Evolutionary conservation across 2,329 filamentous ascomycete species (phyloP), one percentile per base, ranked within the genome.

Genomic region (Didymella pomorum): DNA sequence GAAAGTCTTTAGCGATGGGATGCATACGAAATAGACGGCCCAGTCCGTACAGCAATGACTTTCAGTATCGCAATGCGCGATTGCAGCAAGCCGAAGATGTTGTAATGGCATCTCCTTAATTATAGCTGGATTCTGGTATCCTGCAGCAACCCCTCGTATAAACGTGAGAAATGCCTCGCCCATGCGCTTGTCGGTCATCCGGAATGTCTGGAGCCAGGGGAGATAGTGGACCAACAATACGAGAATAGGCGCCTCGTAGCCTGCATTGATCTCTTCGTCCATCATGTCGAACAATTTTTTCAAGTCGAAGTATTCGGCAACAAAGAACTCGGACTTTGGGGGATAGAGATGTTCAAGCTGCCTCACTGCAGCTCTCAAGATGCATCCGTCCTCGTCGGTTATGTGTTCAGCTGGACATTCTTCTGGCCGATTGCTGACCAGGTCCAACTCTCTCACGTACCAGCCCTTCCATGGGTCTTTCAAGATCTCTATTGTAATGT

Each of bases 401-500:
- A 35, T 16, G 5, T 63, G 56, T n/a, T 58, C 52, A 18, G 55
- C 52, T 8, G 60, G 41, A 16, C 54, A 31, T 12, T 49, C 39
- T 6, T 49, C 44, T 20, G 42, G 44, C 11, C 60, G 55, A n/a
- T 18, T 29, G 7, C 12, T 14, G 3, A 61, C 58, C 16, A 68
- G 52, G 20, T 61, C 60, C 9, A 66, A 50, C 29, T 68, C 66
- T n/a, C 60, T 59, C 2, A 63, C 59, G 29, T 65, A 64, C 59
- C 60, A 63, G 4, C 55, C 64, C 20, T 56, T 58, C 8, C 50
- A 47, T 18, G 58, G 62, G 28, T 67, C 50, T 14, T 43, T 37
- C 2, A 66, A 20, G 0, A 67, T 52, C 10, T 64, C 59, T 25
- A 39, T 62, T 11, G 62, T 16, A 9, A 52, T 37, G 10, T 47